phyloP scores from a whole-genome alignment of 257 asterid species.

The Solanum sejunctum region DNA sequence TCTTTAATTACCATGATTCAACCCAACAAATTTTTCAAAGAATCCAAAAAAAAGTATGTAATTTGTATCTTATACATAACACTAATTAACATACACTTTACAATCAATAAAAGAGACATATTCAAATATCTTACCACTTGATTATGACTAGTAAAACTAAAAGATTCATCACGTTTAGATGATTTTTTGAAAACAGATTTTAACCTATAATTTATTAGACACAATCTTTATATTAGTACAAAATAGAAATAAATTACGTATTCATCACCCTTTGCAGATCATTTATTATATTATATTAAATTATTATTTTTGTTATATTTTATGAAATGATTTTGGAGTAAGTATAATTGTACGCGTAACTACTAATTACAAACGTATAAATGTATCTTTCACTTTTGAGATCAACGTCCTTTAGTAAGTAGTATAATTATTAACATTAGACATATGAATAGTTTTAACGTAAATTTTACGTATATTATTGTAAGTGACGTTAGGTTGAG shows the following conservation, averaged over 20 bases:
- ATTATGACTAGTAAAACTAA: not conserved
- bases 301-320: not conserved
- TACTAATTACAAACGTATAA: not conserved
- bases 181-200: no score
- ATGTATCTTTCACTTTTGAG: not conserved
- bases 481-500: not conserved
- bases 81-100: not conserved
- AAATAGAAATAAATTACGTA: not conserved
- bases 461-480: not conserved
- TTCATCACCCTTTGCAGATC: not conserved
- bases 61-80: not conserved
- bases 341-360: not conserved
- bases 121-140: not conserved
- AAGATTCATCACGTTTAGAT: not conserved
- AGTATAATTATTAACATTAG: not conserved
- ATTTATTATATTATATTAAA: no score
- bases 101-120: not conserved
- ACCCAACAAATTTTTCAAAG: not conserved
- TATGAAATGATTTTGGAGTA: not conserved
- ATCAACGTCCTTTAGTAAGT: not conserved
- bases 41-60: not conserved
- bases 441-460: not conserved
- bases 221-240: not conserved
- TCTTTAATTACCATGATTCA: not conserved
- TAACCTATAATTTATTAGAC: not conserved